phyloP scores from a whole-genome alignment of 768 basidiomycete species.

The Sporobolomyces pararoseus region DNA sequence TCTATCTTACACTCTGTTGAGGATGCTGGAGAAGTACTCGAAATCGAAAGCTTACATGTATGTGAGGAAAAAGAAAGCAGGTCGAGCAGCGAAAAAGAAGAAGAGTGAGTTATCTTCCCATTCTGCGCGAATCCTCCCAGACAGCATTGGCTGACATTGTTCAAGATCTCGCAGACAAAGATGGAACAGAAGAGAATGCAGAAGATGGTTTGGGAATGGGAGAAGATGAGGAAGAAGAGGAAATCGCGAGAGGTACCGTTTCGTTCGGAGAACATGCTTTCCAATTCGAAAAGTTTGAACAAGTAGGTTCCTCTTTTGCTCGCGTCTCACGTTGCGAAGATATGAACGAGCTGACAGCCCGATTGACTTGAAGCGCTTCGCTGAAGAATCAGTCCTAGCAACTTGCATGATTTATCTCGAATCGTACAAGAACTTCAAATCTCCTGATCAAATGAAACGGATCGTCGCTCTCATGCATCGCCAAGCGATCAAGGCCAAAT shows the following conservation, averaged over 20 bases:
- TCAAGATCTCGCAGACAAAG: conserved; percentile 24
- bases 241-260: conserved; percentile 58
- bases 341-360: too few relatives aligned
- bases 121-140: background rate
- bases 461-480: conserved; percentile 85
- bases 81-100: conserved; percentile 57
- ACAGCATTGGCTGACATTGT: background rate
- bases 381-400: conserved; percentile 74
- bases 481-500: conserved; percentile 82
- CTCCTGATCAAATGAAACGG: conserved; percentile 77
- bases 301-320: conserved; percentile 57
- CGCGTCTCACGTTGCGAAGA: background rate
- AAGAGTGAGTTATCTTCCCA: conserved; percentile 39
- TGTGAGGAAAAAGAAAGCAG: conserved; percentile 62
- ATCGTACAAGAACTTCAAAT: conserved; percentile 73
- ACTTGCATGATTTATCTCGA: conserved; percentile 78
- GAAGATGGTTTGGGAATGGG: conserved; percentile 65
- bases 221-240: conserved; percentile 64
- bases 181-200: conserved; percentile 26
- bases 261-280: conserved; percentile 75
- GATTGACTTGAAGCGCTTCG: conserved; percentile 67
- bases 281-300: conserved; percentile 85
- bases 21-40: conserved; percentile 83
- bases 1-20: conserved; percentile 76
- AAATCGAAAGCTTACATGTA: conserved; percentile 69